These are phyloP conservation scores for Solanum bukasovii DNA, from an alignment of 257 asterid species.

Conservation along the genomic window DNA sequence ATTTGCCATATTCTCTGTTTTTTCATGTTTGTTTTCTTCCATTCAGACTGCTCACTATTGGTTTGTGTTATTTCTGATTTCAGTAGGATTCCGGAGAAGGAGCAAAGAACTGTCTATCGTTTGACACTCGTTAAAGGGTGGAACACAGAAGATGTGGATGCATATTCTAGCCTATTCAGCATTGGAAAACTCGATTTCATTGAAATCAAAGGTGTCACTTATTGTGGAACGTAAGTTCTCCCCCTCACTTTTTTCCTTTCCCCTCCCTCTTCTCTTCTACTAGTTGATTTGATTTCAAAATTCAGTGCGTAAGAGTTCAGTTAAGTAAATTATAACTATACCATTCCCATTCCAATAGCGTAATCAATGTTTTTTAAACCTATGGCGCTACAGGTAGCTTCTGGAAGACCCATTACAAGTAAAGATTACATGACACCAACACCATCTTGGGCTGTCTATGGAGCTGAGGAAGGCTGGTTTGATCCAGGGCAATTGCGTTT, in stretches of 20 bases:
- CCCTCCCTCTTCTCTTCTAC: neutral
- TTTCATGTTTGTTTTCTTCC: neutral
- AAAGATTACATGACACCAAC: conserved; percentile 87
- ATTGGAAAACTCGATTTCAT: conserved; percentile 82
- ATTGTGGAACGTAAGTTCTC: conserved; percentile 88
- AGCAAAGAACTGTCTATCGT: conserved; percentile 92
- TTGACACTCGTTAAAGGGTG: conserved; percentile 94
- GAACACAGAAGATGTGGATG: conserved; percentile 89
- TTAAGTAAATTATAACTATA: neutral
- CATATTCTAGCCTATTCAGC: conserved; percentile 64
- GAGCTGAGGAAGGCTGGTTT: conserved; percentile 96
- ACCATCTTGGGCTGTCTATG: conserved; percentile 94
- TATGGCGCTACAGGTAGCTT: conserved; percentile 46
- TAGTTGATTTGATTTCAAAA: neutral
- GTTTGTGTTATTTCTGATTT: neutral
- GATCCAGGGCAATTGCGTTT: conserved; percentile 79
- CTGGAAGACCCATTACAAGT: conserved; percentile 62
- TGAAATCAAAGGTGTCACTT: conserved; percentile 96
- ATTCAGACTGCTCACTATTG: neutral
- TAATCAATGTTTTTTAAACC: neutral
- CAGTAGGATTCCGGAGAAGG: conserved; percentile 84
- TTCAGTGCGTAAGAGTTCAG: neutral
- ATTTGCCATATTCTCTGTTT: neutral
- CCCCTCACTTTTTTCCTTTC: neutral
- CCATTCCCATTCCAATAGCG: neutral